phyloP scores from a whole-genome alignment of 257 asterid species.

The Primulina huaijiensis region DNA sequence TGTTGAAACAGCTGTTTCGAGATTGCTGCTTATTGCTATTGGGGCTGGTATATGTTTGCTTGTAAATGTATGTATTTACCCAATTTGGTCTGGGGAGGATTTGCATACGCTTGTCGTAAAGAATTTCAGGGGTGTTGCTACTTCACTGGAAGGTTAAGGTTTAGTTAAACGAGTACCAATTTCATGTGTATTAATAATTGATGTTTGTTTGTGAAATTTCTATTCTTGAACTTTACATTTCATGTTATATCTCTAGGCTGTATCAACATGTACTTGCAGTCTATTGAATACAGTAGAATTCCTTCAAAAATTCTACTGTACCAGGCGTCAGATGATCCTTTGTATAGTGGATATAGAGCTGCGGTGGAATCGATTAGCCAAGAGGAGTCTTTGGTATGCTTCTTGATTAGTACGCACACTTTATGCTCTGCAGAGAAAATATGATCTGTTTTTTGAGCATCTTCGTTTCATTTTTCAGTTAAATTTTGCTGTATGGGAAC shows the following conservation, averaged over 20 bases:
- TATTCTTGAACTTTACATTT: constrained; percentile 2
- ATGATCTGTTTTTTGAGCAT: background rate
- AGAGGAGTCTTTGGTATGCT: constrained; percentile 74
- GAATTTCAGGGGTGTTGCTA: constrained; percentile 77
- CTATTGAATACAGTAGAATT: constrained; percentile 64
- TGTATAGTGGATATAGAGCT: constrained; percentile 83
- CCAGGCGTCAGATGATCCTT: constrained; percentile 89
- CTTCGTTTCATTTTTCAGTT: constrained; percentile 38
- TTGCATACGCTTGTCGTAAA: constrained; percentile 79
- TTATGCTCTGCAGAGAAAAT: background rate
- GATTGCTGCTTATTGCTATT: constrained; percentile 64
- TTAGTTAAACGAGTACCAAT: background rate
- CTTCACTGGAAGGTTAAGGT: constrained; percentile 68
- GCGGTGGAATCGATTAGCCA: constrained; percentile 87
- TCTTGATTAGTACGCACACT: background rate
- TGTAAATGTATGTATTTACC: constrained; percentile 61
- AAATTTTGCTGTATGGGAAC: constrained; percentile 93
- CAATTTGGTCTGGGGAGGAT: constrained; percentile 98
- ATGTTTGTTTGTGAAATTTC: constrained; percentile 7
- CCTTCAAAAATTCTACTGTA: constrained; percentile 81
- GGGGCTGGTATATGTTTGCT: constrained; percentile 78
- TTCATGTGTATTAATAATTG: background rate
- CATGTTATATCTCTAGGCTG: constrained; percentile 49
- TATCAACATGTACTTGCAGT: constrained; percentile 63
- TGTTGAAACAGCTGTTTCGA: constrained; percentile 63